These are phyloP conservation scores for Euptelea pleiosperma DNA, from an alignment of 164 flowering plant genomes.

Conservation along the genomic window DNA sequence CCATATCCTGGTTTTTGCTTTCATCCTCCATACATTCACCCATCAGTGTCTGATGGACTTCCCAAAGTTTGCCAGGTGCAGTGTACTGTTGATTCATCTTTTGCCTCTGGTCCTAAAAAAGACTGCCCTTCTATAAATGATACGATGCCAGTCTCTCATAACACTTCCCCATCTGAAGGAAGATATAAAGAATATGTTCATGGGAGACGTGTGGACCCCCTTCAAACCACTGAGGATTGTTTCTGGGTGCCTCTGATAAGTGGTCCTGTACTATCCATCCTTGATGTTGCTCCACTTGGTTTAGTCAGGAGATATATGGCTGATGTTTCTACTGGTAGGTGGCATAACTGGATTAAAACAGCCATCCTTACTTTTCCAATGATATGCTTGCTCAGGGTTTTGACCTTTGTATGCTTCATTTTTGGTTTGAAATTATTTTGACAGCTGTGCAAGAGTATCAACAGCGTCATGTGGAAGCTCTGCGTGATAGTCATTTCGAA, in stretches of 20 bases:
- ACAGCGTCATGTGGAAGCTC: constrained; percentile 37
- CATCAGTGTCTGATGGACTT: constrained; percentile 44
- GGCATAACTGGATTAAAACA: background rate
- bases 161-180: constrained; percentile 21
- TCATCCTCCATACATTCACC: constrained; percentile 41
- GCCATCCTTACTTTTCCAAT: background rate
- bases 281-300: constrained; percentile 83
- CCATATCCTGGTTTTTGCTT: constrained; percentile 64
- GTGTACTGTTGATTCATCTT: constrained; percentile 16
- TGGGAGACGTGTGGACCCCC: constrained; percentile 18
- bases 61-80: constrained; percentile 20
- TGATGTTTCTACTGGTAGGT: constrained; percentile 68
- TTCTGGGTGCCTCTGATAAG: constrained; percentile 56
- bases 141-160: constrained; percentile 16
- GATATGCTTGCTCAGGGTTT: constrained; percentile 9
- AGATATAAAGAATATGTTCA: constrained; percentile 13
- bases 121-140: constrained; percentile 16
- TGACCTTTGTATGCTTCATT: constrained; percentile 6
- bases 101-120: constrained; percentile 6
- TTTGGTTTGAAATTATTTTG: constrained; percentile 20
- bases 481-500: constrained; percentile 32
- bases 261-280: constrained; percentile 54
- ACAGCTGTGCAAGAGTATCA: constrained; percentile 59
- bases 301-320: constrained; percentile 57
- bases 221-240: constrained; percentile 19